phyloP scores from a whole-genome alignment of 202 grass and related monocot genomes.

The Saccharum hybrid region DNA sequence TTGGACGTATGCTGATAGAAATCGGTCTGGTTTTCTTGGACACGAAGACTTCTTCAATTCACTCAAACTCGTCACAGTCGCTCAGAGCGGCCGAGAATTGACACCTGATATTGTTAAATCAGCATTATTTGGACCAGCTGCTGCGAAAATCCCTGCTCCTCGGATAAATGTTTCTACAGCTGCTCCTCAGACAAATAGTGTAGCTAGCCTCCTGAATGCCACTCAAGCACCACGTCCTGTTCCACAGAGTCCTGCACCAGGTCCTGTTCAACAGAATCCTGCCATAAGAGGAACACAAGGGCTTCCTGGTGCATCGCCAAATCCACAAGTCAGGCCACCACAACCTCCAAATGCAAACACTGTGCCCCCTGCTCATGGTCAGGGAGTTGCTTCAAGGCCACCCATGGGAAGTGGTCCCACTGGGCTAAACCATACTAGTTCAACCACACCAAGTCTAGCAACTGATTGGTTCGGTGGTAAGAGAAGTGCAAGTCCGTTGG shows the following conservation, averaged over 20 bases:
- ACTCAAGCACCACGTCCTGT: conserved; percentile 48
- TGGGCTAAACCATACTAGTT: conserved; percentile 56
- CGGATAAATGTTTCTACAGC: conserved; percentile 59
- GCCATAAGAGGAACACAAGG: conserved; percentile 48
- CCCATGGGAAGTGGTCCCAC: conserved; percentile 42
- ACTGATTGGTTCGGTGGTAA: conserved; percentile 90
- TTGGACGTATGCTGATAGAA: conserved; percentile 93
- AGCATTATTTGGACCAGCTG: conserved; percentile 77
- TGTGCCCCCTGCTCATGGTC: conserved; percentile 47
- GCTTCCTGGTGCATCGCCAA: conserved; percentile 31
- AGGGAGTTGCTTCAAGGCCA: conserved; percentile 56
- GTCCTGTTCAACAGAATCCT: conserved; percentile 61
- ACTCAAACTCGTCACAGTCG: conserved; percentile 86
- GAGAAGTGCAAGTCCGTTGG: conserved; percentile 60
- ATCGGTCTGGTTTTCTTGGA: conserved; percentile 78
- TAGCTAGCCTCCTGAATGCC: conserved; percentile 33
- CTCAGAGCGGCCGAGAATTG: conserved; percentile 76
- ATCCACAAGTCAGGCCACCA: conserved; percentile 55
- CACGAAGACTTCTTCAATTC: conserved; percentile 91
- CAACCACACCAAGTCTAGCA: conserved; percentile 58
- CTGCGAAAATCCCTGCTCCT: conserved; percentile 90
- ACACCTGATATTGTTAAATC: conserved; percentile 87
- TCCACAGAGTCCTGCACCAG: conserved; percentile 56
- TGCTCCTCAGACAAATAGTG: conserved; percentile 46
- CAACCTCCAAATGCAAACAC: conserved; percentile 55